Percentiles rank a stretch among this genome's conserved stretches.
These are phyloP conservation scores for Eucalyptus victrix DNA, from an alignment of 345 rosid genomes.

Conservation along the genomic window DNA sequence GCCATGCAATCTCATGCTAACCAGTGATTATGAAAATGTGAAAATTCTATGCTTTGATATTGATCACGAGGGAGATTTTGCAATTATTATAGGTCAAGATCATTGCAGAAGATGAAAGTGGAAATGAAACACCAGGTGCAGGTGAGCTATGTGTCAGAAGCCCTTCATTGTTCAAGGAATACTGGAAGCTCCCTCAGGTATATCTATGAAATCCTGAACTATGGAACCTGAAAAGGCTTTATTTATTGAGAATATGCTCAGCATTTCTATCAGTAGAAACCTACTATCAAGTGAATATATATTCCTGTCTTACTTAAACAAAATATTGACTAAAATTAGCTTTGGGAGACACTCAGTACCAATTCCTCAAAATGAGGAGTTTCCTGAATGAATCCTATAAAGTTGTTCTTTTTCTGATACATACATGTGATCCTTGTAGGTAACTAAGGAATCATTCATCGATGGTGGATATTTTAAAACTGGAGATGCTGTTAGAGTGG, in stretches of 20 bases:
- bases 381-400: background rate
- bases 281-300: background rate
- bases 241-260: background rate
- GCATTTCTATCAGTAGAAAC: background rate
- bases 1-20: background rate
- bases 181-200: slow-evolving; percentile 96
- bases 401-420: background rate
- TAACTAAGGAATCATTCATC: slow-evolving; percentile 70
- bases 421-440: slow-evolving; percentile 9
- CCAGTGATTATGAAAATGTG: background rate
- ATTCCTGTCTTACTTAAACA: background rate
- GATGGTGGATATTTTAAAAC: slow-evolving; percentile 92
- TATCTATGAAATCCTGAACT: background rate
- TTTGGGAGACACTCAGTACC: background rate
- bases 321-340: background rate
- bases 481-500: slow-evolving; percentile 85
- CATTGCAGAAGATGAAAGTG: slow-evolving; percentile 38
- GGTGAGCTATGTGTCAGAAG: slow-evolving; percentile 92
- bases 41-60: background rate
- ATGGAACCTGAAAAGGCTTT: background rate
- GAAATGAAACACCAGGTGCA: slow-evolving; percentile 27
- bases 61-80: background rate
- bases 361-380: background rate
- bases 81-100: slow-evolving; percentile 49
- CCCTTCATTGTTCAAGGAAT: slow-evolving; percentile 88